Evolutionary conservation across 176 grass and related monocot genomes (phyloP).

Genomic region (Ananas comosus): DNA sequence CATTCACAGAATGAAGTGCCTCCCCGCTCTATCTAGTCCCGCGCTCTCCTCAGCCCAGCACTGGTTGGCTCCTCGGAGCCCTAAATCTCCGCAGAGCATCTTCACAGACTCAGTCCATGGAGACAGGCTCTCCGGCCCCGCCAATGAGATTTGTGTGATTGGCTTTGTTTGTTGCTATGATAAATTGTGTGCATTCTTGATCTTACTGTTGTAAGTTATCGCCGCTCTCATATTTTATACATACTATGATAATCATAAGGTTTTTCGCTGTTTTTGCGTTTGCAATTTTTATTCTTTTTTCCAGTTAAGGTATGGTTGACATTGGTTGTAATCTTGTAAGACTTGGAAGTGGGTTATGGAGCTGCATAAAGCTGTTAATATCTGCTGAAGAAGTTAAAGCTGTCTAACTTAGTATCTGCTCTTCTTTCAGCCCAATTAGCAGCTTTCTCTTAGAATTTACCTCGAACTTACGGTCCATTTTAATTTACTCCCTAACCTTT

Average conservation of each 20-base stretch:
- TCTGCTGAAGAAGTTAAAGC: too few relatives aligned
- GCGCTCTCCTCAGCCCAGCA: conserved; percentile 7
- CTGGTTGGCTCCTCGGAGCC: neutral
- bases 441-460: too few relatives aligned
- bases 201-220: neutral
- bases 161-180: neutral
- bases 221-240: neutral
- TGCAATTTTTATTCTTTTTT: neutral
- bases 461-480: too few relatives aligned
- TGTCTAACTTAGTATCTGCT: too few relatives aligned
- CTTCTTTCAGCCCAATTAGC: too few relatives aligned
- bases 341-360: neutral
- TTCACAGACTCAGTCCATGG: neutral
- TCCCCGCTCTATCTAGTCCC: conserved; percentile 19
- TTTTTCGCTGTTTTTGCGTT: neutral
- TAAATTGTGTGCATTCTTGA: conserved; percentile 6
- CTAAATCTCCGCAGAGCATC: neutral
- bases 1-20: conserved; percentile 27
- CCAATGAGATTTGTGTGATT: neutral
- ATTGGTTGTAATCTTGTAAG: neutral
- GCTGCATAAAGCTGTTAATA: neutral
- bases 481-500: too few relatives aligned
- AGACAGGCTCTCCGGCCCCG: neutral
- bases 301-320: neutral
- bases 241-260: neutral